Evolutionary conservation across 1,284 basidiomycete genomes (phyloP), one percentile per base, ranked within the genome.

Genomic region (Irpex sp.): DNA sequence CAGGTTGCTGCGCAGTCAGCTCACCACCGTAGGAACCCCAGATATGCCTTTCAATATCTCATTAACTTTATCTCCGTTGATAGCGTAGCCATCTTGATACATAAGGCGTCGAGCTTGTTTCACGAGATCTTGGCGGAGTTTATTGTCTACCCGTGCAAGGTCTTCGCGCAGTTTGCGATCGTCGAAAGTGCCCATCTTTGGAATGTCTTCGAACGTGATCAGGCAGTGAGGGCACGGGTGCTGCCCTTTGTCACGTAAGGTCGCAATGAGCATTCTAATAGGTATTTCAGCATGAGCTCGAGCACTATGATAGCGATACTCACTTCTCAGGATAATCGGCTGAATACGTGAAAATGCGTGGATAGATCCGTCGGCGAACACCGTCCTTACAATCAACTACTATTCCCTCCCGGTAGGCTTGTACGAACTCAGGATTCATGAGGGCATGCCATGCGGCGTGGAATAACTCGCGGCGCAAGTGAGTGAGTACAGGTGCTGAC

Each of bases 241-340:
- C 15, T 47, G 13, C 5, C 46, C 46, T 8, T 47, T 47, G 8
- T 47, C 46, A 5, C 46, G 13, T 5, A 47, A 8, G 5, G 46
- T n/a, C 2, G 46, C 46, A 6, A 47, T 47, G 46, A 47, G 46
- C 46, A 47, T 47, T 19, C 46, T 47, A 47, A 46, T 46, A 17
- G 4, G 13, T 15, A 15, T 13, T 5, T 33, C 31, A 17, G 43
- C 17, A 15, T 2, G 4, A 46, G 11, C 17, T 46, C 13, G 17
- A 46, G n/a, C n/a, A n/a, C n/a, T n/a, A n/a, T n/a, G n/a, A n/a
- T n/a, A n/a, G n/a, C n/a, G n/a, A n/a, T 46, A 17, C 17, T 46
- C 47, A 71, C 69, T 68, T 69, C 37, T 70, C 69, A 0, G 68
- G 65, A 69, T 78, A 79, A 63, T 80, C 78, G 0, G 75, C 69